phyloP scores from a whole-genome alignment of 768 basidiomycete species.

The Grammothele lineata region DNA sequence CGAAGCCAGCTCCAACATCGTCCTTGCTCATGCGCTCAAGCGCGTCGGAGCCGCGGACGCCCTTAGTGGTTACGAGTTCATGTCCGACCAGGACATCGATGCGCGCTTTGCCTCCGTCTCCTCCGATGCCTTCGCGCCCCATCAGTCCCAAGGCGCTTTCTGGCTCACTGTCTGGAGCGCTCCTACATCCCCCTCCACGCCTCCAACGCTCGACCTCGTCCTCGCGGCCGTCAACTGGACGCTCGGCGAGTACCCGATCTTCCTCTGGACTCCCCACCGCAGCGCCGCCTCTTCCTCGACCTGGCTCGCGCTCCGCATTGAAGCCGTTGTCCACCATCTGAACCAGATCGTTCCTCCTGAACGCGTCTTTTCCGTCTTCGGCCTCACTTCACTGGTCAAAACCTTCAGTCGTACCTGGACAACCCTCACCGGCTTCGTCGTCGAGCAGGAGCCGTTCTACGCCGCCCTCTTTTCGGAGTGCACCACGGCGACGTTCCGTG shows the following conservation, averaged over 20 bases:
- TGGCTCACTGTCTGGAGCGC: constrained; percentile 50
- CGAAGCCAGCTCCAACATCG: constrained; percentile 48
- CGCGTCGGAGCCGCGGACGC: constrained; percentile 34
- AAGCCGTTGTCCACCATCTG: constrained; percentile 35
- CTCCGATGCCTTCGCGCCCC: constrained; percentile 19
- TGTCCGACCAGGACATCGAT: constrained; percentile 29
- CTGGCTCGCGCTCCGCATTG: constrained; percentile 33
- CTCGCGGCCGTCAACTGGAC: constrained; percentile 43
- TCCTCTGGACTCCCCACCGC: constrained; percentile 41
- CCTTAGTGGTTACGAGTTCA: constrained; percentile 34
- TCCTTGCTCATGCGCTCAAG: constrained; percentile 48
- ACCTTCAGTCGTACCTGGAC: constrained; percentile 43
- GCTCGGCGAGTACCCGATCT: constrained; percentile 47
- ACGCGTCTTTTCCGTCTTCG: constrained; percentile 52
- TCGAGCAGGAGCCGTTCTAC: constrained; percentile 45
- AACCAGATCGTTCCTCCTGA: constrained; percentile 32
- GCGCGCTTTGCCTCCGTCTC: constrained; percentile 22
- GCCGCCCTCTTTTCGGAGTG: constrained; percentile 44
- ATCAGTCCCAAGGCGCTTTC: constrained; percentile 26
- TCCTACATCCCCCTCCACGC: constrained; percentile 21
- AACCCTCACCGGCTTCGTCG: constrained; percentile 32
- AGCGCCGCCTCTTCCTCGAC: constrained; percentile 23
- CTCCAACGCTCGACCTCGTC: constrained; percentile 36
- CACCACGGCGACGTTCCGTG: constrained; percentile 34
- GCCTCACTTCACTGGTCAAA: constrained; percentile 36